phyloP scores from a whole-genome alignment of 352 stramenopile genomes.

The Phytophthora vignae region DNA sequence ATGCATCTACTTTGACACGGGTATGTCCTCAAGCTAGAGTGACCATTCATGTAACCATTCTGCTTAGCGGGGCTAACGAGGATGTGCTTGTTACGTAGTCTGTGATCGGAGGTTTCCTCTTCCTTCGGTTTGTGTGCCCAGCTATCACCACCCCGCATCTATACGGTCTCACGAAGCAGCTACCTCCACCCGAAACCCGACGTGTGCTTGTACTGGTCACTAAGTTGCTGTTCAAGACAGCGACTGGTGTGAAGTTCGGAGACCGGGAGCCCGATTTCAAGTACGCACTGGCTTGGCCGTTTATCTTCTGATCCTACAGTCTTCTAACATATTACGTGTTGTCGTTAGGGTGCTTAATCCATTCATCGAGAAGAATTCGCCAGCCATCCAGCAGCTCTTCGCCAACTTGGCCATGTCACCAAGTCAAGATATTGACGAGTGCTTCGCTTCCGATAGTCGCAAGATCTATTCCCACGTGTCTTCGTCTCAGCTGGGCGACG shows the following conservation, averaged over 20 bases:
- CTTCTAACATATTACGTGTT: conserved; percentile 4
- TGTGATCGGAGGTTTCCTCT: conserved; percentile 89
- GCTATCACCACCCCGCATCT: conserved; percentile 89
- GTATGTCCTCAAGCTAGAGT: conserved; percentile 22
- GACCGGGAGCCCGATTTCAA: conserved; percentile 85
- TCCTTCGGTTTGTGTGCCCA: conserved; percentile 90
- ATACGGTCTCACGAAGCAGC: conserved; percentile 82
- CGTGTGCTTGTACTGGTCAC: conserved; percentile 88
- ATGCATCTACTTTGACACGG: conserved; percentile 62
- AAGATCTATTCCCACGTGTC: conserved; percentile 77
- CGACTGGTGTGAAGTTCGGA: conserved; percentile 87
- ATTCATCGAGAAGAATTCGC: conserved; percentile 88
- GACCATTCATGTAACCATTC: not conserved
- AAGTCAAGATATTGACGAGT: conserved; percentile 74
- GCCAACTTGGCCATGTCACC: conserved; percentile 71
- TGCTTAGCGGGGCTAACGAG: not conserved
- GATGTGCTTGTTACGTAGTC: conserved; percentile 43
- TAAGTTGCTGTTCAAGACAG: conserved; percentile 91
- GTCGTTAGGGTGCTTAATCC: conserved; percentile 78
- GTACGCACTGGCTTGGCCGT: conserved; percentile 38
- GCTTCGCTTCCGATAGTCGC: conserved; percentile 75
- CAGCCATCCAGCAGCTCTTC: conserved; percentile 82
- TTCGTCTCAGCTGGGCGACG: conserved; percentile 60
- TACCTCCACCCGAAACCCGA: conserved; percentile 72
- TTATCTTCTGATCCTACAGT: not conserved